These are phyloP conservation scores for Aschersonia sp. DNA, from an alignment of 2,329 filamentous ascomycete species.

Conservation along the genomic window DNA sequence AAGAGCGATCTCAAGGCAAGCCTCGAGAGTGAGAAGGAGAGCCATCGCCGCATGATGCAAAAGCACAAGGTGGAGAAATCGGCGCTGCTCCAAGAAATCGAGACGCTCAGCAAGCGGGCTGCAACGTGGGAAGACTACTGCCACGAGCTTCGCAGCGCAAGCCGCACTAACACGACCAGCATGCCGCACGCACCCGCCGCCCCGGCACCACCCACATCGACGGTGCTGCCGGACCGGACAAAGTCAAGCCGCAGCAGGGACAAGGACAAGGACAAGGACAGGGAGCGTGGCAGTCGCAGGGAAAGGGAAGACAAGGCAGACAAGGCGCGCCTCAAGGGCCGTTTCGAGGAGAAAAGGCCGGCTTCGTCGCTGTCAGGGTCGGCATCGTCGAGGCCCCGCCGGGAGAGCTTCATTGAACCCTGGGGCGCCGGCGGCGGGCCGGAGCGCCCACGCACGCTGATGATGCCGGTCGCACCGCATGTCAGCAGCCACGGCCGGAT, in stretches of 20 bases:
- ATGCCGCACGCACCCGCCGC: constrained; percentile 3
- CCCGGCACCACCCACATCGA: constrained; percentile 10
- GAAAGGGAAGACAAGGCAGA: constrained; percentile 12
- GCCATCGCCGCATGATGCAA: background rate
- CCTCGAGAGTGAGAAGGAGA: background rate
- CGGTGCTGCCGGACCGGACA: constrained; percentile 11
- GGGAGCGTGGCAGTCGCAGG: constrained; percentile 2
- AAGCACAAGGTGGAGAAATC: constrained; percentile 14
- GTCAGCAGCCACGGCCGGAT: background rate
- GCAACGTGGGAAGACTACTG: background rate
- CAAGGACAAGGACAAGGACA: constrained; percentile 7
- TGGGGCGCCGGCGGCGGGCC: background rate
- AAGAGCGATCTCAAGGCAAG: constrained; percentile 1
- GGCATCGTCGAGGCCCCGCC: constrained; percentile 9
- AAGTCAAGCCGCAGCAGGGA: constrained; percentile 10
- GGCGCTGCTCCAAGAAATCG: constrained; percentile 13
- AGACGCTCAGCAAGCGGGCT: background rate
- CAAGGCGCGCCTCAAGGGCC: constrained; percentile 21
- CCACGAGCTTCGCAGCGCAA: background rate
- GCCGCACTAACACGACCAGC: background rate
- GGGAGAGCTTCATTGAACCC: constrained; percentile 18
- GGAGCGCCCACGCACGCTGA: constrained; percentile 6
- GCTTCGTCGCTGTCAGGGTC: constrained; percentile 5
- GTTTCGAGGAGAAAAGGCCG: constrained; percentile 18
- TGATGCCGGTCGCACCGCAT: background rate